Evolutionary conservation across 768 basidiomycete species (phyloP).

Genomic region (Amanita rubescens): DNA sequence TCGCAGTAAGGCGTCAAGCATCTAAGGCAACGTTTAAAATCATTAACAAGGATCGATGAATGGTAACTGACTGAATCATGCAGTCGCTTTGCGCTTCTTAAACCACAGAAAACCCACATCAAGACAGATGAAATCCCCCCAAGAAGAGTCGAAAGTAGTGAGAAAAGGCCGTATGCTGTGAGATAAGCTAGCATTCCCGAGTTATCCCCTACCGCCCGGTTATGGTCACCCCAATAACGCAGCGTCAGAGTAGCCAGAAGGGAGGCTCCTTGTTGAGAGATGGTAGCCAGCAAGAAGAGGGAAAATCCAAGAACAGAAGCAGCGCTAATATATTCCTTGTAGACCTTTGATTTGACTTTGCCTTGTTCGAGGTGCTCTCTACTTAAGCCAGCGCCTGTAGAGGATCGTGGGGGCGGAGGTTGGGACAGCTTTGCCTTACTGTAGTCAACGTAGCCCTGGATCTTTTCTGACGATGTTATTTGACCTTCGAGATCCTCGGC

Average conservation of each 20-base stretch:
- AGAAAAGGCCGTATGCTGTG: conserved; percentile 61
- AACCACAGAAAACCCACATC: conserved; percentile 71
- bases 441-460: conserved; percentile 50
- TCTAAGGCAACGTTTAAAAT: conserved; percentile 32
- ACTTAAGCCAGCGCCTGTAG: conserved; percentile 38
- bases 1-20: conserved; percentile 73
- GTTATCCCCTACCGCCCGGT: conserved; percentile 51
- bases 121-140: conserved; percentile 51
- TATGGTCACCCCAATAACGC: conserved; percentile 80
- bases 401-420: conserved; percentile 29
- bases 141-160: conserved; percentile 46
- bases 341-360: conserved; percentile 70
- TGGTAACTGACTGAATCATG: conserved; percentile 60
- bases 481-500: conserved; percentile 11
- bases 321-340: conserved; percentile 69
- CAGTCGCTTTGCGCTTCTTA: conserved; percentile 65
- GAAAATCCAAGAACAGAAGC: conserved; percentile 69
- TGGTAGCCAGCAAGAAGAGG: conserved; percentile 49
- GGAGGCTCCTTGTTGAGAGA: conserved; percentile 50
- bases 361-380: conserved; percentile 79
- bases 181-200: conserved; percentile 52
- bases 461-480: conserved; percentile 44
- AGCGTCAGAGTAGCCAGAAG: conserved; percentile 60
- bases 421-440: conserved; percentile 44
- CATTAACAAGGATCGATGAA: not conserved